These are phyloP conservation scores for Pythium grandisporangium DNA, from an alignment of 352 stramenopile genomes.

Conservation along the genomic window DNA sequence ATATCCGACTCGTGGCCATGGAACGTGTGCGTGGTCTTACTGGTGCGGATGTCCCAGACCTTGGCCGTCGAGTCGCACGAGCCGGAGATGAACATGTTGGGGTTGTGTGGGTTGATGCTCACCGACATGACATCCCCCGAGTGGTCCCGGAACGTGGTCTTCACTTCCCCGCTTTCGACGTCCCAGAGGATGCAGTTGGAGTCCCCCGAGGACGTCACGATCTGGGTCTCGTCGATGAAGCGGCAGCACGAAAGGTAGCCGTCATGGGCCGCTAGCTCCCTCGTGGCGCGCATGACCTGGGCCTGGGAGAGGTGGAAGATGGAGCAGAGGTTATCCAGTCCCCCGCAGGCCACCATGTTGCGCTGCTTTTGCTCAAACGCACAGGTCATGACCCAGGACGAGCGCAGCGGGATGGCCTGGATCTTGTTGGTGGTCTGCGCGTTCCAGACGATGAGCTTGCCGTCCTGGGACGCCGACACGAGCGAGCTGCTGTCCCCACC, in stretches of 20 bases:
- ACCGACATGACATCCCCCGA: constrained; percentile 97
- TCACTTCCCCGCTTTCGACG: constrained; percentile 90
- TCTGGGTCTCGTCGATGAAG: constrained; percentile 93
- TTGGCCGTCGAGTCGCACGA: constrained; percentile 96
- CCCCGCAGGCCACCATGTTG: constrained; percentile 97
- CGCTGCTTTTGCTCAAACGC: constrained; percentile 97
- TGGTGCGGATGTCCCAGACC: constrained; percentile 96
- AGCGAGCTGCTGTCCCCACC: constrained; percentile 85
- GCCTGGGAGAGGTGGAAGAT: constrained; percentile 95
- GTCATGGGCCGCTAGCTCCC: constrained; percentile 97
- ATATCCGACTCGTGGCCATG: constrained; percentile 97
- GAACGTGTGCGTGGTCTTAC: constrained; percentile 96
- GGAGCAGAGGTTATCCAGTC: constrained; percentile 99
- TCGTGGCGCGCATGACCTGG: constrained; percentile 85
- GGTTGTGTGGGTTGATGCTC: constrained; percentile 91
- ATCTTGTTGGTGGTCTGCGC: constrained; percentile 96
- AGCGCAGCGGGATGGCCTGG: constrained; percentile 95
- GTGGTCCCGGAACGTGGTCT: constrained; percentile 97
- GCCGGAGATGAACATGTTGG: constrained; percentile 96
- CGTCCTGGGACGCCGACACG: constrained; percentile 95
- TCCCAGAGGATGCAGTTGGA: constrained; percentile 99
- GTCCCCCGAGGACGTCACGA: constrained; percentile 94
- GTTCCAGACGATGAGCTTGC: constrained; percentile 99
- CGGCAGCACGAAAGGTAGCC: constrained; percentile 97
- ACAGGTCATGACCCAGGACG: constrained; percentile 99